Percentiles rank a stretch among this genome's conserved stretches.
phyloP scores from a whole-genome alignment of 139 green algal species.

The Edaphochlamys debaryana region DNA sequence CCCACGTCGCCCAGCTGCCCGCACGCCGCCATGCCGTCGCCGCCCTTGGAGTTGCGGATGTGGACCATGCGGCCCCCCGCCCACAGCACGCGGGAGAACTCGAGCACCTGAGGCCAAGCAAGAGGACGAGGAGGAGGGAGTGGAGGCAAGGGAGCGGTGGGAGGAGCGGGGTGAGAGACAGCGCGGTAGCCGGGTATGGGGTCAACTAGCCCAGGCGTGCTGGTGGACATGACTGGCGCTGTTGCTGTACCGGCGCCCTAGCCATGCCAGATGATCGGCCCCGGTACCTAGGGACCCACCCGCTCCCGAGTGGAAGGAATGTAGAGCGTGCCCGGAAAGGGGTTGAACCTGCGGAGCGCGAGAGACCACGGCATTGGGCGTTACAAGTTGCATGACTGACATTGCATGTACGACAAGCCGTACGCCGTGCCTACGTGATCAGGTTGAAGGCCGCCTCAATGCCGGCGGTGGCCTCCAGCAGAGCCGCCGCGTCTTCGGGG shows the following conservation, averaged over 20 bases:
- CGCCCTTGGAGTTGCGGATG: slow-evolving; percentile 70
- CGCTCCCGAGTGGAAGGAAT: slow-evolving; percentile 16
- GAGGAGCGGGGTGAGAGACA: too few relatives aligned
- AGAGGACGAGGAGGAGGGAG: too few relatives aligned
- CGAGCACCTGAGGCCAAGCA: too few relatives aligned
- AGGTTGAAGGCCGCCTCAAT: slow-evolving; percentile 58
- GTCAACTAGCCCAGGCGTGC: too few relatives aligned
- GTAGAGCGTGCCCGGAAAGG: slow-evolving; percentile 68
- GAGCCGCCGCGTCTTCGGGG: slow-evolving; percentile 68
- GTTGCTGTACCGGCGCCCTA: too few relatives aligned
- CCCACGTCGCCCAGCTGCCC: too few relatives aligned
- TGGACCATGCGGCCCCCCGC: slow-evolving; percentile 73
- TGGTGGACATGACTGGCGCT: too few relatives aligned
- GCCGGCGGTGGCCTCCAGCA: slow-evolving; percentile 1
- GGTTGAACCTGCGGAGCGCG: slow-evolving; percentile 76
- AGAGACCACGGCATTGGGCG: background rate
- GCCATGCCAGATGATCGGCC: too few relatives aligned
- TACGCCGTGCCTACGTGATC: slow-evolving; percentile 39
- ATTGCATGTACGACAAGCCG: background rate
- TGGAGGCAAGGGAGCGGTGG: too few relatives aligned
- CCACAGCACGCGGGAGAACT: slow-evolving; percentile 63
- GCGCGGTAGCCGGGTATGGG: too few relatives aligned
- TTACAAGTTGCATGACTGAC: background rate
- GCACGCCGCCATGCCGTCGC: slow-evolving; percentile 86
- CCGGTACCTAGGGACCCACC: too few relatives aligned